Evolutionary conservation across 768 basidiomycete genomes (phyloP).

Genomic region (Phlebiopsis flavidoalba): DNA sequence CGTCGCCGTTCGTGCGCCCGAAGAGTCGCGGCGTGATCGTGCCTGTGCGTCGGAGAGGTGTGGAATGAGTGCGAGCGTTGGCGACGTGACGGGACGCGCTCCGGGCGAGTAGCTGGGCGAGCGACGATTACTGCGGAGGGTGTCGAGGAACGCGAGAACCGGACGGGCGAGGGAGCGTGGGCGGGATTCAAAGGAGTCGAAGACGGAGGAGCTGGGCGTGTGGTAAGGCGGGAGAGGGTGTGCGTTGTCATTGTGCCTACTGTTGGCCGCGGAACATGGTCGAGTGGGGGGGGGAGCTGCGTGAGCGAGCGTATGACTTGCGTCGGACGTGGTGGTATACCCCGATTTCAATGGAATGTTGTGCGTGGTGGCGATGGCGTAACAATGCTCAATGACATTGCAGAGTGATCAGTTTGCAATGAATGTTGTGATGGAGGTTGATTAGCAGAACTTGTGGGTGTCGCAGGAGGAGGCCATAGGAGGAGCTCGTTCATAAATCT

Average conservation of each 20-base stretch:
- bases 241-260: conserved; percentile 53
- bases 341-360: conserved; percentile 28
- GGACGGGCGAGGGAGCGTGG: conserved; percentile 57
- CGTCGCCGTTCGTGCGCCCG: conserved; percentile 20
- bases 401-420: background rate
- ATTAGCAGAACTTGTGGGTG: conserved; percentile 9
- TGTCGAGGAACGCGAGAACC: conserved; percentile 4
- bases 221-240: conserved; percentile 54
- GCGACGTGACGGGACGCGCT: conserved; percentile 25
- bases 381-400: conserved; percentile 5
- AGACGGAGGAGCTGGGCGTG: conserved; percentile 76
- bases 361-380: conserved; percentile 12
- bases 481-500: conserved; percentile 55
- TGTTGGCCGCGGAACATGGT: conserved; percentile 37
- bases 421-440: background rate
- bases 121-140: conserved; percentile 16
- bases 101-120: conserved; percentile 21
- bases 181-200: conserved; percentile 54
- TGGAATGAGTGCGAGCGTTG: conserved; percentile 29
- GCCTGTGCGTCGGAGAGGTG: conserved; percentile 45
- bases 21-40: conserved; percentile 61
- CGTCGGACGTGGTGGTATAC: conserved; percentile 25
- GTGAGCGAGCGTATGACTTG: conserved; percentile 42
- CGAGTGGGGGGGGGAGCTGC: conserved; percentile 39
- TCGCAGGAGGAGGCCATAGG: conserved; percentile 32